phyloP scores from a whole-genome alignment of 495 filamentous ascomycete species.

The Neurospora sp. region DNA sequence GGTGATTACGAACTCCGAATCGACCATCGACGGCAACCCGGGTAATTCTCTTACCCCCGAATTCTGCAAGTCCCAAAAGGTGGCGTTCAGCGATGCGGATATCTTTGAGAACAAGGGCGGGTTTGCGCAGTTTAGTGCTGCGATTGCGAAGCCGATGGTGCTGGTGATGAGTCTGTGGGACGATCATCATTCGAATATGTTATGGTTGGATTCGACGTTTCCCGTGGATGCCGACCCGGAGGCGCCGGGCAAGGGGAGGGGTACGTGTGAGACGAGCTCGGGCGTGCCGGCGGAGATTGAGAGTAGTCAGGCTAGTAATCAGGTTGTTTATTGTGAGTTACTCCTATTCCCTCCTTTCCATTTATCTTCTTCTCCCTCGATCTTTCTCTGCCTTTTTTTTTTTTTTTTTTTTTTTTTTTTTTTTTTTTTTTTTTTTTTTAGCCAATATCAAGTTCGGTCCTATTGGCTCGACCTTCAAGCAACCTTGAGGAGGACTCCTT shows the following conservation, averaged over 20 bases:
- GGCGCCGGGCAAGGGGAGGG: conserved; percentile 55
- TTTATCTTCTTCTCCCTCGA: not conserved
- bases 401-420: not conserved
- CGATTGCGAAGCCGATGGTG: conserved; percentile 49
- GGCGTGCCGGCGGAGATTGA: conserved; percentile 51
- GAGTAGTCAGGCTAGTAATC: conserved; percentile 35
- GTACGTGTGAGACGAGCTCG: conserved; percentile 49
- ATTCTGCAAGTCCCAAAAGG: conserved; percentile 12
- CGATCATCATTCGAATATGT: conserved; percentile 65
- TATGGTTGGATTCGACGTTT: conserved; percentile 70
- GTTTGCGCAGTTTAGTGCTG: conserved; percentile 43
- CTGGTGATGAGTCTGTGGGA: conserved; percentile 68
- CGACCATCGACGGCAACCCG: conserved; percentile 36
- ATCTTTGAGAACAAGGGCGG: conserved; percentile 51
- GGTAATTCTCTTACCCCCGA: conserved; percentile 27
- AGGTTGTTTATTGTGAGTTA: conserved; percentile 31
- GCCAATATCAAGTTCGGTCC: conserved; percentile 61
- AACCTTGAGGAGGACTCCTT: not conserved
- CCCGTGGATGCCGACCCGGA: conserved; percentile 38
- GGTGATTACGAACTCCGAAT: conserved; percentile 46
- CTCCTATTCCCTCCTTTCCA: not conserved
- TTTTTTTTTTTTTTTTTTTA: too few species aligned
- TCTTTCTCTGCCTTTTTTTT: not conserved
- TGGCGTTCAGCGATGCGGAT: conserved; percentile 47
- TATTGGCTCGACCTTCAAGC: conserved; percentile 49